Conservation (phyloP, 257 asterid genomes). For the Orobanche coerulescens region DNA sequence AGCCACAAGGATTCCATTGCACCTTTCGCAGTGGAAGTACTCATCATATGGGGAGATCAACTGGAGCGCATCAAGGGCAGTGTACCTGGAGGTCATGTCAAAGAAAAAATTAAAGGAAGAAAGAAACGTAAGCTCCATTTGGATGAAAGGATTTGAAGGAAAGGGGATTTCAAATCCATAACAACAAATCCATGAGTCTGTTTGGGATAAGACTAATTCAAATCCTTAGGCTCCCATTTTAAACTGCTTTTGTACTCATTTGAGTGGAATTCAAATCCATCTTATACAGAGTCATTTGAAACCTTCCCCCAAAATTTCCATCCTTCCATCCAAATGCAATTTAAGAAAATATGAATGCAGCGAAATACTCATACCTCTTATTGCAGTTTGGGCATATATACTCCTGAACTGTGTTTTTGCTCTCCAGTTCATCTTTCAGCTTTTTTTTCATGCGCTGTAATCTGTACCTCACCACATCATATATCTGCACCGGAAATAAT, state of each 20-base stretch:
- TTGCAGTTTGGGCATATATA: conserved; percentile 83
- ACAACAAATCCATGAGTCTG: too few species aligned
- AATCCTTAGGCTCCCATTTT: not conserved
- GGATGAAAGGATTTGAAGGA: not conserved
- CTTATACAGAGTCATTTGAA: not conserved
- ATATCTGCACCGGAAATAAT: conserved; percentile 47
- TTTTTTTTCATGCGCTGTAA: conserved; percentile 87
- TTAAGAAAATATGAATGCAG: not conserved
- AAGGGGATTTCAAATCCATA: not conserved
- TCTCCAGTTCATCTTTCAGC: conserved; percentile 88
- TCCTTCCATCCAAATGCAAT: not conserved
- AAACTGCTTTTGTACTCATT: not conserved
- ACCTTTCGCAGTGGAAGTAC: conserved; percentile 87
- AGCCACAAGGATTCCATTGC: conserved; percentile 73
- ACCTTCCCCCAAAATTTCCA: not conserved
- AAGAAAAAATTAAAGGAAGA: conserved; percentile 11
- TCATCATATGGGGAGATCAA: conserved; percentile 64
- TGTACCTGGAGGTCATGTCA: conserved; percentile 49
- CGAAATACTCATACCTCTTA: conserved; percentile 60
- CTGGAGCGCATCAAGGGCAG: conserved; percentile 82
- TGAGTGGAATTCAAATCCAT: too few species aligned
- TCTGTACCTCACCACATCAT: conserved; percentile 92
- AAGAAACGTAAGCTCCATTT: conserved; percentile 3
- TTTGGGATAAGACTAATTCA: not conserved
- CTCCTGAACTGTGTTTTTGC: conserved; percentile 86